These are phyloP conservation scores for Cyberlindnera maclurae DNA, from an alignment of 805 yeast species.

Conservation along the genomic window DNA sequence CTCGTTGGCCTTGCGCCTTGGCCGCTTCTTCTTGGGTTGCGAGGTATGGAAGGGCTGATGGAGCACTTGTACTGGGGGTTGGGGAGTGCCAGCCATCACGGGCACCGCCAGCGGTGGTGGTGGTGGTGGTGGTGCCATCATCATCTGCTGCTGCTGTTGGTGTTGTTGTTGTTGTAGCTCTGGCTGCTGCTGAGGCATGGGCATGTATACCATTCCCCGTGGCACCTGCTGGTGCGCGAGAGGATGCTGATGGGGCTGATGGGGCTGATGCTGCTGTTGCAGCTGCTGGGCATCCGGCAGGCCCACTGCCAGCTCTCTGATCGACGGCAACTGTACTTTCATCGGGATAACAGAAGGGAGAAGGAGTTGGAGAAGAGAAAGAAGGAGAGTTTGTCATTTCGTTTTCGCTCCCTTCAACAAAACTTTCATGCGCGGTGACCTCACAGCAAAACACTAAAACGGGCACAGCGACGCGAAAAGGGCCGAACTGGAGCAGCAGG, in stretches of 20 bases:
- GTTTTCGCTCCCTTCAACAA: too few species aligned
- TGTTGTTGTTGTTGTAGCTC: conserved; percentile 1
- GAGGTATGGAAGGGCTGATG: not conserved
- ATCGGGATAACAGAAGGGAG: too few species aligned
- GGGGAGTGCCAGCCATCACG: not conserved
- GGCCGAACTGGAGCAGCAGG: too few species aligned
- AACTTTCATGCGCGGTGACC: not conserved
- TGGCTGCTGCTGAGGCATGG: not conserved
- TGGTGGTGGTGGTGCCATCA: not conserved
- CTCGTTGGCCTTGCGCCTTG: conserved; percentile 47
- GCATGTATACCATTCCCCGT: too few species aligned
- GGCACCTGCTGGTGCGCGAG: not conserved
- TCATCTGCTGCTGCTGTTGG: conserved; percentile 2
- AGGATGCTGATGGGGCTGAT: not conserved
- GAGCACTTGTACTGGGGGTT: not conserved
- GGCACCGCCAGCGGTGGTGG: conserved; percentile 1
- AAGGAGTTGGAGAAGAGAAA: too few species aligned
- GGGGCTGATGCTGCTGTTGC: not conserved
- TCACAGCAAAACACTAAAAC: conserved; percentile 2
- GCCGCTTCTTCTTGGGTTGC: conserved; percentile 33
- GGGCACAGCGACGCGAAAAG: too few species aligned
- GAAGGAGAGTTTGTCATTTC: too few species aligned
- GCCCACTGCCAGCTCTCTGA: conserved; percentile 15
- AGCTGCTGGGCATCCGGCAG: conserved; percentile 2
- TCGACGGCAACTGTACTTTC: conserved; percentile 15